phyloP scores from a whole-genome alignment of 164 flowering plant species.

The Warburgia ugandensis region DNA sequence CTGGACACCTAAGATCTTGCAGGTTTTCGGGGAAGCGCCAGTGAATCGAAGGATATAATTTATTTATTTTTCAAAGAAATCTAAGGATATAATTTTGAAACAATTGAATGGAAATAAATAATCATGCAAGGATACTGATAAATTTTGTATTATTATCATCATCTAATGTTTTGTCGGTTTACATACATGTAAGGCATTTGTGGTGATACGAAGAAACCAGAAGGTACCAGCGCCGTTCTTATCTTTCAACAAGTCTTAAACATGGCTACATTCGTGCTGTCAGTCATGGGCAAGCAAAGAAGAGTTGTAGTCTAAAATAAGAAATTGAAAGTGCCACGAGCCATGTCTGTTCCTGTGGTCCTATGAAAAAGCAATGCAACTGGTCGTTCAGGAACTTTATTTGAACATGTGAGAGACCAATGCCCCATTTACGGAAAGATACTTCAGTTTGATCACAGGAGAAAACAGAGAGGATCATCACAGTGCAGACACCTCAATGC shows the following conservation, averaged over 20 bases:
- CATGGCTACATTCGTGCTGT: slow-evolving; percentile 2
- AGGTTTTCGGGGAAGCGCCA: not conserved
- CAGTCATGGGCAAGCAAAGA: slow-evolving; percentile 3
- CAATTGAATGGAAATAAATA: no score
- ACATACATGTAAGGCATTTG: not conserved
- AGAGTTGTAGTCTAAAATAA: not conserved
- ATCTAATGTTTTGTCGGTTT: no score
- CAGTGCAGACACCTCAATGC: no score
- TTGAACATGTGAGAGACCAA: not conserved
- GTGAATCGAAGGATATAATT: not conserved
- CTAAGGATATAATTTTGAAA: no score
- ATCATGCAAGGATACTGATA: no score
- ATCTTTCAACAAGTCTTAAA: no score
- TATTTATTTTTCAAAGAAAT: no score
- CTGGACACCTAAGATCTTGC: not conserved
- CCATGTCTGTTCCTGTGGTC: slow-evolving; percentile 9
- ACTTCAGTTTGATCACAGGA: not conserved
- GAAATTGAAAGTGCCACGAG: slow-evolving; percentile 9
- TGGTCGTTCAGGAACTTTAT: not conserved
- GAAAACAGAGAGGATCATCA: not conserved
- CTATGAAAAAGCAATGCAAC: no score
- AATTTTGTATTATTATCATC: no score
- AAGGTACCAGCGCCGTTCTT: no score
- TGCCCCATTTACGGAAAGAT: no score
- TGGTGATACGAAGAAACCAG: not conserved